Percentiles rank a stretch among this genome's conserved stretches.
Evolutionary conservation across 2,329 filamentous ascomycete genomes (phyloP).

Genomic region (Penicillium sclerotiorum): DNA sequence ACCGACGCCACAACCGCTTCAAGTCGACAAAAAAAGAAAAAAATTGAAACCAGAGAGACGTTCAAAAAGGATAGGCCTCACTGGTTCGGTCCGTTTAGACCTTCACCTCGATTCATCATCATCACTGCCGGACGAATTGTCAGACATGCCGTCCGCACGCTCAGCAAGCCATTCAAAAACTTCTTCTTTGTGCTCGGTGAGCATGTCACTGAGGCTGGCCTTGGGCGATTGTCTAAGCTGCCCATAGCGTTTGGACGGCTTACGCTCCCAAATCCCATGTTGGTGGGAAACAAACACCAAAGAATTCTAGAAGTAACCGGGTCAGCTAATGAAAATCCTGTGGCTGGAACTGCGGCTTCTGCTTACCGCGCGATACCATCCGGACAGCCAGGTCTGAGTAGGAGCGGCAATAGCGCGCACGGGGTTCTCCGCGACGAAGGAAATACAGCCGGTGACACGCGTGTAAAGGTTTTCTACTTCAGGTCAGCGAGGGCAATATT

Average conservation of each 20-base stretch:
- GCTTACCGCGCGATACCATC: conserved; percentile 75
- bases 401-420: conserved; percentile 79
- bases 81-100: not conserved
- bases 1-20: conserved; percentile 1
- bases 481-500: conserved; percentile 5
- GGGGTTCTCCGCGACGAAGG: conserved; percentile 75
- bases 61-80: not conserved
- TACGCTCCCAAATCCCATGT: conserved; percentile 73
- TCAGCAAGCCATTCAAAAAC: conserved; percentile 52
- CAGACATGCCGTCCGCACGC: conserved; percentile 33
- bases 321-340: not conserved
- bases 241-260: conserved; percentile 61
- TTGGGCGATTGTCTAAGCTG: conserved; percentile 51
- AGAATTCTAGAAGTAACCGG: conserved; percentile 59
- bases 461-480: conserved; percentile 61
- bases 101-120: conserved; percentile 5
- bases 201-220: conserved; percentile 58
- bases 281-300: conserved; percentile 74
- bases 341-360: not conserved
- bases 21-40: not conserved
- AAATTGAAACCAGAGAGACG: not conserved
- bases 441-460: conserved; percentile 71
- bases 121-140: conserved; percentile 28
- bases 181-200: conserved; percentile 54
- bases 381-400: conserved; percentile 66